Evolutionary conservation across 2,329 filamentous ascomycete genomes (phyloP), one percentile per base, ranked within the genome.

Genomic region (Penicillium griseofulvum): DNA sequence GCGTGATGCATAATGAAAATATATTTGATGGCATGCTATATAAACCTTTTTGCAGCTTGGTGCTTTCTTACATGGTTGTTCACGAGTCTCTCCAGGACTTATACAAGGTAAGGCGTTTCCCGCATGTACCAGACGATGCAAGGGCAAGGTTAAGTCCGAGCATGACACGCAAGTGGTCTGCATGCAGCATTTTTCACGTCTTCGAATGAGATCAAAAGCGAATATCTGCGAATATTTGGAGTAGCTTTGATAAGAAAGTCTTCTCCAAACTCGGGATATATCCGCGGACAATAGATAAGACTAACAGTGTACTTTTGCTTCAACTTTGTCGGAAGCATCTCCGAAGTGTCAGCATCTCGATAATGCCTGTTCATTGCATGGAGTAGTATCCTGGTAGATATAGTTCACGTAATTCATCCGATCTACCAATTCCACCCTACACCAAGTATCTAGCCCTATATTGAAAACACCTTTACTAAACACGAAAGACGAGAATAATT

Each of bases 1-100:
- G 42, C 6, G 17, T 47, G 42, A 52, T 50, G 46, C 39, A 54
- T 44, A 50, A 50, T 51, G 46, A 54, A 47, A 47, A 47, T 31
- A 47, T 33, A 37, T 29, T 26, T 28, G 24, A 48, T 41, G 50
- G 19, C 42, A 14, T 52, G 17, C 34, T 33, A 48, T 26, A 43
- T 50, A 19, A 36, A n/a, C 5, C 9, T 12, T 45, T 33, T 29
- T 37, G 5, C 29, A 19, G 37, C 19, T 19, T 28, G 28, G 7
- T 39, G 17, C 5, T 43, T 33, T 26, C 38, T 26, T 12, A 34
- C 17, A 19, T 43, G 8, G 34, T 39, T 31, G 17, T 31, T 31
- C 33, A 5, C 5, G 7, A 26, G 16, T 16, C 36, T 43, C 10
- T 42, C 19, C 10, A 33, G 28, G 14, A 22, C 22, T 16, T 16